phyloP scores from a whole-genome alignment of 2,329 filamentous ascomycete species.

The Cladorrhinum sp. region DNA sequence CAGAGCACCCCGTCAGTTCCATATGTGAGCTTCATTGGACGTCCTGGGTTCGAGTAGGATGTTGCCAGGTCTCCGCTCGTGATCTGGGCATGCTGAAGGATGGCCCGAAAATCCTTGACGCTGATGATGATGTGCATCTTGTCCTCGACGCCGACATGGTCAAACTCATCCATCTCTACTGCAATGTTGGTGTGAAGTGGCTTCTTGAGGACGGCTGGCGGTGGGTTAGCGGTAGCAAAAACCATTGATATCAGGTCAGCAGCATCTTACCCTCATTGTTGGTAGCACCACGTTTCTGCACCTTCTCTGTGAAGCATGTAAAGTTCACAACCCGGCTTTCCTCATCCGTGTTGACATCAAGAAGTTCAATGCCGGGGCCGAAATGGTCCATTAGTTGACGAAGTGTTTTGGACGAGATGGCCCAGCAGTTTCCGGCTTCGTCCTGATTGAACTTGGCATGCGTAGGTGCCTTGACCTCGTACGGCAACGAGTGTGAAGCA shows the following conservation, averaged over 20 bases:
- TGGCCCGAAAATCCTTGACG: constrained; percentile 79
- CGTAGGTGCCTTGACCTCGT: constrained; percentile 69
- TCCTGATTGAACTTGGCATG: constrained; percentile 71
- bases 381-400: constrained; percentile 78
- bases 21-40: constrained; percentile 71
- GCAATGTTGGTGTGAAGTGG: constrained; percentile 77
- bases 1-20: constrained; percentile 64
- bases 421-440: constrained; percentile 67
- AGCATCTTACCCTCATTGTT: constrained; percentile 45
- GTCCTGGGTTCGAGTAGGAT: constrained; percentile 66
- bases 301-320: constrained; percentile 79
- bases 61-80: constrained; percentile 65
- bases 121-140: constrained; percentile 76
- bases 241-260: not conserved
- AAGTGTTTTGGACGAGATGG: constrained; percentile 66
- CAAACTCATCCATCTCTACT: constrained; percentile 73
- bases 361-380: constrained; percentile 73
- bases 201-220: constrained; percentile 69
- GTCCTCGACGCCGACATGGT: constrained; percentile 69
- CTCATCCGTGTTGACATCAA: constrained; percentile 73
- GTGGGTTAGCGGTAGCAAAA: constrained; percentile 17
- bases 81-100: constrained; percentile 71
- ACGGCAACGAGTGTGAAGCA: constrained; percentile 73
- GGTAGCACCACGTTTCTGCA: constrained; percentile 52
- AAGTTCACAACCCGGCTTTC: constrained; percentile 67